Percentiles rank a stretch among this genome's conserved stretches.
These are phyloP conservation scores for Hsuehochloa calcarea DNA, from an alignment of 176 grass and related monocot genomes.

Conservation along the genomic window DNA sequence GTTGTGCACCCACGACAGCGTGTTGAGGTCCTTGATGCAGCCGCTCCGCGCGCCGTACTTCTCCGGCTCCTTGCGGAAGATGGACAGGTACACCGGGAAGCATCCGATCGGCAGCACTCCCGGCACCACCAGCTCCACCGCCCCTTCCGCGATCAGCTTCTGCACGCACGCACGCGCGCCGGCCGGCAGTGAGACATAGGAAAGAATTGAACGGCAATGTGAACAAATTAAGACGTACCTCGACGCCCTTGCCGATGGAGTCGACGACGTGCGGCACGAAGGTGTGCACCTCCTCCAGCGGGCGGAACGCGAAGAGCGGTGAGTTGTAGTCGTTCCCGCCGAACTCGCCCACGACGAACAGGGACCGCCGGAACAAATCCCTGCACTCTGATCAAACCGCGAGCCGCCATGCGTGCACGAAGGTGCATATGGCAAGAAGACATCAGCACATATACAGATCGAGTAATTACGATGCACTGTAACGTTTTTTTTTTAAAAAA, in stretches of 20 bases:
- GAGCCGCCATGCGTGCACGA: neutral
- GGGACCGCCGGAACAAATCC: slow-evolving; percentile 63
- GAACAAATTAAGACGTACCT: slow-evolving; percentile 26
- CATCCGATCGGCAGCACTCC: slow-evolving; percentile 80
- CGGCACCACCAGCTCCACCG: slow-evolving; percentile 82
- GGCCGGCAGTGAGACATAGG: neutral
- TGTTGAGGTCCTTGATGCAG: slow-evolving; percentile 78
- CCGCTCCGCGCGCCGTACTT: slow-evolving; percentile 50
- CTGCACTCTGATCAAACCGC: slow-evolving; percentile 42
- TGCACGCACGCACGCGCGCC: neutral
- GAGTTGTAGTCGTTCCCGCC: slow-evolving; percentile 96
- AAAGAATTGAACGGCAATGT: neutral
- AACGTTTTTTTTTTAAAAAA: neutral
- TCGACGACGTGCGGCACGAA: slow-evolving; percentile 60
- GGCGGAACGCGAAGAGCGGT: slow-evolving; percentile 66
- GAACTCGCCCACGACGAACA: slow-evolving; percentile 91
- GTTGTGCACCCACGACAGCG: slow-evolving; percentile 73
- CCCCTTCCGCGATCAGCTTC: slow-evolving; percentile 76
- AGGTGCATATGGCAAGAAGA: neutral
- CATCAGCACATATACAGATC: neutral
- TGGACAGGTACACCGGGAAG: slow-evolving; percentile 76
- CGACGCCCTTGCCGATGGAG: slow-evolving; percentile 56
- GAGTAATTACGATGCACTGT: neutral
- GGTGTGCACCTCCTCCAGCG: slow-evolving; percentile 54
- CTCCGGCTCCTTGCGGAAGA: slow-evolving; percentile 48